Percentiles rank a stretch among this genome's conserved stretches.
Evolutionary conservation across 2,329 filamentous ascomycete species (phyloP).

Genomic region (Sarocladiaceae sp.): DNA sequence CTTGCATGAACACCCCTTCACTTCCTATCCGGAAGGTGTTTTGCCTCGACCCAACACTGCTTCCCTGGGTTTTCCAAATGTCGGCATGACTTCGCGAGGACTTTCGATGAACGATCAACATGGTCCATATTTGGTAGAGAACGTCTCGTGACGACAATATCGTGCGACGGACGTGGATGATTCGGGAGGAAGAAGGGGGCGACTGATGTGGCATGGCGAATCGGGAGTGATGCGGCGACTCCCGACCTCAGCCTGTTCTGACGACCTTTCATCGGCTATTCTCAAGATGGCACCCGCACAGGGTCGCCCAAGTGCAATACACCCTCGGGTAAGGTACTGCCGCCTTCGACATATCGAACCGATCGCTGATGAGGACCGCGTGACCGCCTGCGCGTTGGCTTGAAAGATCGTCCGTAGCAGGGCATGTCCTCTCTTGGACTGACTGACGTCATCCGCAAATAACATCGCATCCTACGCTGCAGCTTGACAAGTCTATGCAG

Average conservation of each 20-base stretch:
- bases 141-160: not conserved
- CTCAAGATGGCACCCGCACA: not conserved
- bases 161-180: not conserved
- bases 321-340: too few relatives aligned
- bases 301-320: too few relatives aligned
- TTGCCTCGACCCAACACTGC: too few relatives aligned
- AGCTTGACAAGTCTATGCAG: not conserved
- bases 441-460: too few relatives aligned
- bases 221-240: not conserved
- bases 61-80: not conserved
- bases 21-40: conserved; percentile 8
- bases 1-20: conserved; percentile 7
- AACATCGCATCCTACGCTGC: too few relatives aligned
- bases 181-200: not conserved
- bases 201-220: not conserved
- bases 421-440: too few relatives aligned
- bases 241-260: not conserved
- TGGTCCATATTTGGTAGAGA: too few relatives aligned
- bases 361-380: too few relatives aligned
- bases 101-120: too few relatives aligned
- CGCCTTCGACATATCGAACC: too few relatives aligned
- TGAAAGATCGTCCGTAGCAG: too few relatives aligned
- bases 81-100: not conserved
- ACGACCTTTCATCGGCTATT: not conserved
- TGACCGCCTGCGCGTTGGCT: too few relatives aligned